Percentiles rank a stretch among this genome's conserved stretches.
Conservation (phyloP, 2,329 filamentous ascomycete genomes). For the Thermomyces lanuginosus region DNA sequence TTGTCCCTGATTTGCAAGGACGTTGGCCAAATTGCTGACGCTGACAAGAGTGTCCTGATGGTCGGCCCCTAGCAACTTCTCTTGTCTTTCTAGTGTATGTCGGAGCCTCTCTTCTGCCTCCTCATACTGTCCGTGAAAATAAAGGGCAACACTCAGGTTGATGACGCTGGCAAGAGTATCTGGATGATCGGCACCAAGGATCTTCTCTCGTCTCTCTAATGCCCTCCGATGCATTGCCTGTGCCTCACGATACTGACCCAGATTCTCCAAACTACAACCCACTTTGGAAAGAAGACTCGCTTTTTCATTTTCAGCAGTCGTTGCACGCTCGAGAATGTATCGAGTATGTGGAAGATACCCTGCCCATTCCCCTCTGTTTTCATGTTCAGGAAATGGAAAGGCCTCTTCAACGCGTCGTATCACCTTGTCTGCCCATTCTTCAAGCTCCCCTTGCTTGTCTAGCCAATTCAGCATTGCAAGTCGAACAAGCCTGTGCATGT, state of each 20-base stretch:
- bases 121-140: background rate
- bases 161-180: background rate
- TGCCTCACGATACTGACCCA: background rate
- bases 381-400: too few relatives aligned
- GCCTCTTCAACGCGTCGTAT: too few relatives aligned
- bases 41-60: constrained; percentile 1
- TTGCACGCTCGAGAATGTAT: too few relatives aligned
- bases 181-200: constrained; percentile 1
- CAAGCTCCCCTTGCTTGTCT: too few relatives aligned
- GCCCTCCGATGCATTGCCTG: constrained; percentile 1
- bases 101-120: constrained; percentile 1
- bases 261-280: too few relatives aligned
- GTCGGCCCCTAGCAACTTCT: constrained; percentile 1
- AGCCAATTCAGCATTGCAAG: too few relatives aligned
- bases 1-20: background rate
- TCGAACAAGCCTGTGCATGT: too few relatives aligned
- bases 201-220: background rate
- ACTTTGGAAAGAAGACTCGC: too few relatives aligned
- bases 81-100: background rate
- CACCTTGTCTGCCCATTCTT: too few relatives aligned
- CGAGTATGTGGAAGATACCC: too few relatives aligned
- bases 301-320: too few relatives aligned
- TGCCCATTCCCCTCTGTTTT: too few relatives aligned
- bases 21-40: background rate
- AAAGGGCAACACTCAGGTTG: background rate